These are phyloP conservation scores for Inga laurina DNA, from an alignment of 306 rosid species.

Conservation along the genomic window DNA sequence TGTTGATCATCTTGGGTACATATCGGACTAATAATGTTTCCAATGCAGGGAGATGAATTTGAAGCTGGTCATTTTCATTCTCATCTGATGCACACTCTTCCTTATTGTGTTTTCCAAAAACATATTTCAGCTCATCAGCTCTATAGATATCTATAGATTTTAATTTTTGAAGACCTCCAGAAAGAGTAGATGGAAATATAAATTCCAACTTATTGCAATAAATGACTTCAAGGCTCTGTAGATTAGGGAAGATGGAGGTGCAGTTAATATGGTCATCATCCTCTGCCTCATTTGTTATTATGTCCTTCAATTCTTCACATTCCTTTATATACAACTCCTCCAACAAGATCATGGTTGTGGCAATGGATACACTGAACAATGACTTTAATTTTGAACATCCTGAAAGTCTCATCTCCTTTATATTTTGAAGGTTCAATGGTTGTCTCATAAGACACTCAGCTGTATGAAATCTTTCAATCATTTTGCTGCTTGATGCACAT, in stretches of 20 bases:
- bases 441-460: not conserved
- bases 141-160: accelerated
- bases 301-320: not conserved
- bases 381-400: not conserved
- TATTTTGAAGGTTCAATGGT: not conserved
- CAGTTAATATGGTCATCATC: not conserved
- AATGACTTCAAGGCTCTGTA: accelerated
- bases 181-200: not conserved
- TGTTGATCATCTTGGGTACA: not conserved
- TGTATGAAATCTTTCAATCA: not conserved
- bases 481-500: accelerated
- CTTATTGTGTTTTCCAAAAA: not conserved
- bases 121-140: not conserved
- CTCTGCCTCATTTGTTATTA: not conserved
- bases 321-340: accelerated
- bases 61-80: not conserved
- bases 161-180: not conserved
- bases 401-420: not conserved
- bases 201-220: not conserved
- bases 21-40: accelerated
- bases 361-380: not conserved
- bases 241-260: not conserved
- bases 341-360: not conserved
- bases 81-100: not conserved
- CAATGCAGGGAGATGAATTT: not conserved